These are phyloP conservation scores for Oryza glumipatula DNA, from an alignment of 176 grass and related monocot species.

Conservation along the genomic window DNA sequence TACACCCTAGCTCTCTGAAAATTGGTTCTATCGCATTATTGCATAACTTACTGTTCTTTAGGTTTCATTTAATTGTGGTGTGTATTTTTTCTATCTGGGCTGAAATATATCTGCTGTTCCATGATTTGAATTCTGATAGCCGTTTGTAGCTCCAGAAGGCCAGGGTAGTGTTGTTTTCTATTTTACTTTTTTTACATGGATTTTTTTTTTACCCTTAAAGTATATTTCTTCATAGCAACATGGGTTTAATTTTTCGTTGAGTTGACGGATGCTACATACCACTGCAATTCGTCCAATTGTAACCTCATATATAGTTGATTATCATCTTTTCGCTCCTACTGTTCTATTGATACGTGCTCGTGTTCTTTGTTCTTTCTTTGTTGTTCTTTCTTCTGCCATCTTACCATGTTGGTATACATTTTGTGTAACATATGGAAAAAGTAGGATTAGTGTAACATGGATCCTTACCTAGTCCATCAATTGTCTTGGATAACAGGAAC, in stretches of 20 bases:
- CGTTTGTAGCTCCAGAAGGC: not conserved
- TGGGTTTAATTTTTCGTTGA: not conserved
- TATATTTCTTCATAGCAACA: not conserved
- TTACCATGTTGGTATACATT: not conserved
- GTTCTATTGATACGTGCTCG: not conserved
- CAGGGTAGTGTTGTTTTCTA: not conserved
- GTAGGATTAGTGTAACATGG: not conserved
- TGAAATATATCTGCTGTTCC: not conserved
- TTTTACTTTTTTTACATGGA: not conserved
- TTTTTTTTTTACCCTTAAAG: not conserved
- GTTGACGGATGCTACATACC: not conserved
- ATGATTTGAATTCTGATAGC: not conserved
- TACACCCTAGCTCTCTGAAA: not conserved
- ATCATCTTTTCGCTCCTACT: not conserved
- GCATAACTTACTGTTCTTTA: not conserved
- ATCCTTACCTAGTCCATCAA: slow-evolving; percentile 19
- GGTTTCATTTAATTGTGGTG: slow-evolving; percentile 15
- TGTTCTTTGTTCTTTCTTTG: too few relatives aligned
- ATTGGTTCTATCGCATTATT: not conserved
- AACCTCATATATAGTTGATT: not conserved
- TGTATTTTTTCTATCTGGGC: slow-evolving; percentile 12
- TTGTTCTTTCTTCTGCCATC: not conserved
- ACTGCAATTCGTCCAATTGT: not conserved
- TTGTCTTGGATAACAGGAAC: slow-evolving; percentile 52
- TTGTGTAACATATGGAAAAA: slow-evolving; percentile 24